Percentiles rank a stretch among this genome's conserved stretches.
phyloP scores from a whole-genome alignment of 176 grass and related monocot genomes.

The Bolboschoenus planiculmis region DNA sequence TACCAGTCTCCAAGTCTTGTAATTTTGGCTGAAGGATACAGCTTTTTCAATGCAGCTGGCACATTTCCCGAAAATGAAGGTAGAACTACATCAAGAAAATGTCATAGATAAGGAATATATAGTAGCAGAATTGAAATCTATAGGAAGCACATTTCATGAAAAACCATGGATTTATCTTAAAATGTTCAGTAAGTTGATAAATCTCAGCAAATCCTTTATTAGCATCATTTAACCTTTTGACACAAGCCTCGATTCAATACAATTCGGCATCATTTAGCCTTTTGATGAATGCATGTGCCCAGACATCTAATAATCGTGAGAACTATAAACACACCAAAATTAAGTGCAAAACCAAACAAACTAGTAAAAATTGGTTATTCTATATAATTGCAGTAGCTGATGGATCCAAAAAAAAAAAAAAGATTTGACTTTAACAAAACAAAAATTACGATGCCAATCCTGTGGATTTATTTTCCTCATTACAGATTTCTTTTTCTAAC shows the following conservation, averaged over 20 bases:
- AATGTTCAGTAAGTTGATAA: neutral
- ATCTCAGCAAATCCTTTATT: neutral
- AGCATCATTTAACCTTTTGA: neutral
- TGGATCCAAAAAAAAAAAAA: neutral
- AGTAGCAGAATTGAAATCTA: slow-evolving; percentile 8
- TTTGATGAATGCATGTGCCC: neutral
- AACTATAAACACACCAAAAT: neutral
- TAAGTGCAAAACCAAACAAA: neutral
- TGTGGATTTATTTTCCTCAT: neutral
- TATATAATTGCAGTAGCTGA: neutral
- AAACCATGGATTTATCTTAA: neutral
- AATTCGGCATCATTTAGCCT: neutral
- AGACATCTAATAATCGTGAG: neutral
- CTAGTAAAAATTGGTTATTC: neutral
- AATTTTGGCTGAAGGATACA: slow-evolving; percentile 86
- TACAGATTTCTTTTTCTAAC: neutral
- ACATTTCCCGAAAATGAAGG: slow-evolving; percentile 97
- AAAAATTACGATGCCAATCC: neutral
- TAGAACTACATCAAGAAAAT: slow-evolving; percentile 61
- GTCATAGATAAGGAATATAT: slow-evolving; percentile 15
- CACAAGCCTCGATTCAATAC: neutral
- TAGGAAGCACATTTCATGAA: neutral
- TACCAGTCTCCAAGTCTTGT: slow-evolving; percentile 96
- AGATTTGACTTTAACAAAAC: neutral
- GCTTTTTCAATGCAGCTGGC: slow-evolving; percentile 58